Evolutionary conservation across 1,139 yeast species (phyloP).

Genomic region (Saccharomycopsis hybrid): DNA sequence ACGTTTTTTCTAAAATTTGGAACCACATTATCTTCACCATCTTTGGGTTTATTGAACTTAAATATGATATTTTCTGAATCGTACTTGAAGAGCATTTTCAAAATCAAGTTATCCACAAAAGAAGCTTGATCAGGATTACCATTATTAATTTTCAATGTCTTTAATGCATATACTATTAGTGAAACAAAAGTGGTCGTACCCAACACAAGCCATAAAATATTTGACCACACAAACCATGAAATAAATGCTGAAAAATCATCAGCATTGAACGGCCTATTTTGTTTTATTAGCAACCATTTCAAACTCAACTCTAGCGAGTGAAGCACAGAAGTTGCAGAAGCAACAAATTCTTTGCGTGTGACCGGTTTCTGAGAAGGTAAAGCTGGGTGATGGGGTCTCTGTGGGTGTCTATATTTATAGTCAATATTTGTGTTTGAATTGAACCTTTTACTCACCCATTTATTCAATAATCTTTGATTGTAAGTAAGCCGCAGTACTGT

Average conservation of each 20-base stretch:
- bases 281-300: conserved; percentile 53
- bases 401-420: too few relatives aligned
- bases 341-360: conserved; percentile 12
- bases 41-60: conserved; percentile 1
- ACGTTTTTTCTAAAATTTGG: conserved; percentile 51
- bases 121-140: not conserved
- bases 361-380: too few relatives aligned
- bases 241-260: conserved; percentile 55
- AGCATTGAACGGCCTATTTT: conserved; percentile 42
- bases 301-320: conserved; percentile 44
- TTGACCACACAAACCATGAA: conserved; percentile 51
- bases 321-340: conserved; percentile 26
- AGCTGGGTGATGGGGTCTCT: too few relatives aligned
- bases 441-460: too few relatives aligned
- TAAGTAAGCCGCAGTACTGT: too few relatives aligned
- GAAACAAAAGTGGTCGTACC: conserved; percentile 65
- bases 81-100: conserved; percentile 16
- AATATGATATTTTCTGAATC: conserved; percentile 14
- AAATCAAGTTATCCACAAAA: conserved; percentile 9
- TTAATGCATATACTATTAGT: conserved; percentile 39
- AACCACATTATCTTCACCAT: conserved; percentile 24
- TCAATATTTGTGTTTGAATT: too few relatives aligned
- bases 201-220: conserved; percentile 50
- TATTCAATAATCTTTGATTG: too few relatives aligned
- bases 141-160: conserved; percentile 2